phyloP scores from a whole-genome alignment of 495 filamentous ascomycete species.

The Bryoglossum gracile region DNA sequence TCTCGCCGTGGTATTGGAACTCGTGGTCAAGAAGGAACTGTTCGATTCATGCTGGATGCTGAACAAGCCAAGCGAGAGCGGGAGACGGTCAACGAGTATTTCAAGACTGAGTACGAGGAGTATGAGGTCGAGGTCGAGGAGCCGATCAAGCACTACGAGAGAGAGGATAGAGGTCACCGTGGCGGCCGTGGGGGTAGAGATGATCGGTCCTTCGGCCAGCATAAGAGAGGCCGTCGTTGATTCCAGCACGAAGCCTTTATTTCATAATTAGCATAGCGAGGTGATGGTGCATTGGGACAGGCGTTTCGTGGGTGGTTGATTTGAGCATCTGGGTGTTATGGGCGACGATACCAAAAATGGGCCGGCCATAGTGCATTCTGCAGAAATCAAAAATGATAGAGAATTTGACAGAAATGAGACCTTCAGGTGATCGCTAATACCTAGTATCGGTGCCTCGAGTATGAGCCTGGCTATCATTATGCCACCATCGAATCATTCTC shows the following conservation, averaged over 20 bases:
- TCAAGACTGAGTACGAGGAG: conserved; percentile 72
- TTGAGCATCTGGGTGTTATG: not conserved
- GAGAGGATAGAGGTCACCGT: not conserved
- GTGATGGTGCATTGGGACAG: too few species aligned
- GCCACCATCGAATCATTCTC: too few species aligned
- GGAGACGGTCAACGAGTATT: conserved; percentile 56
- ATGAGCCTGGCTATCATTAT: too few species aligned
- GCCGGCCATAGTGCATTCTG: not conserved
- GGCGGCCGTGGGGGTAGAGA: conserved; percentile 10
- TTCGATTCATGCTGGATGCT: conserved; percentile 86
- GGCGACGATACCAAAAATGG: not conserved
- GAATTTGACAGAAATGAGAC: too few species aligned
- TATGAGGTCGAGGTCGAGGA: conserved; percentile 60
- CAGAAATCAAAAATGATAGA: too few species aligned
- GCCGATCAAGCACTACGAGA: conserved; percentile 28
- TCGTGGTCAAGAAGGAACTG: conserved; percentile 60
- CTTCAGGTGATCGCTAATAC: too few species aligned
- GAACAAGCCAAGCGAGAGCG: conserved; percentile 67
- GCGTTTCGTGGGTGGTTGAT: not conserved
- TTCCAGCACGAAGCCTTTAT: not conserved
- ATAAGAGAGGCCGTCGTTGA: conserved; percentile 13
- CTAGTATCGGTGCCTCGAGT: too few species aligned
- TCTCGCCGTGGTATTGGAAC: conserved; percentile 41
- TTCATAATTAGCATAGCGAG: not conserved
- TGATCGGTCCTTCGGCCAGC: conserved; percentile 9